A percentile compares a stretch with the other conserved stretches of the same genome.
Conservation (phyloP, 352 stramenopile species). For the Phytophthora foliorum region DNA sequence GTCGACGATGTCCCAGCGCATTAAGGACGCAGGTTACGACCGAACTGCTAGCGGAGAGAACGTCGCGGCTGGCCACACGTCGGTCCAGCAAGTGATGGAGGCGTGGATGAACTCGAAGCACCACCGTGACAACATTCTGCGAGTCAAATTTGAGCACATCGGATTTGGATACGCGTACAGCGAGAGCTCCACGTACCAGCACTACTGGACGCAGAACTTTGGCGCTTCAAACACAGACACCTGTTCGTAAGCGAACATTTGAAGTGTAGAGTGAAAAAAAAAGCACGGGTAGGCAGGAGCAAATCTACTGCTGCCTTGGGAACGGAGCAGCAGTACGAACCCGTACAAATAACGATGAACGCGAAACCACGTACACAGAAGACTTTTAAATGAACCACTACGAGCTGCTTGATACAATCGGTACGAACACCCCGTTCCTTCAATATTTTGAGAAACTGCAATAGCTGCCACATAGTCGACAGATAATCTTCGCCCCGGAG, state of each 20-base stretch:
- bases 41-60: slow-evolving; percentile 63
- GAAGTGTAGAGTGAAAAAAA: background rate
- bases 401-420: background rate
- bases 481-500: slow-evolving; percentile 57
- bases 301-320: background rate
- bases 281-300: background rate
- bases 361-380: slow-evolving; percentile 4
- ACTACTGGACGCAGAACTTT: slow-evolving; percentile 78
- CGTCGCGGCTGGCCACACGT: slow-evolving; percentile 54
- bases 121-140: slow-evolving; percentile 66
- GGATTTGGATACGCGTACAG: slow-evolving; percentile 49
- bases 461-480: slow-evolving; percentile 79
- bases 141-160: slow-evolving; percentile 44
- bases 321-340: background rate
- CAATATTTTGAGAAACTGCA: slow-evolving; percentile 83
- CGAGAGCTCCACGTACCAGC: slow-evolving; percentile 42
- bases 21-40: slow-evolving; percentile 52
- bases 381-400: background rate
- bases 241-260: slow-evolving; percentile 26
- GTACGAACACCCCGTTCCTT: background rate
- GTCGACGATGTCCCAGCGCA: slow-evolving; percentile 47
- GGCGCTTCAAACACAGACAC: slow-evolving; percentile 32
- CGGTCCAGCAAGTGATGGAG: slow-evolving; percentile 53
- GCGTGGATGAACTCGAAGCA: slow-evolving; percentile 61
- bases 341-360: slow-evolving; percentile 3